A percentile compares a stretch with the other conserved stretches of the same genome.
phyloP scores from a whole-genome alignment of 352 stramenopile species.

The Globisporangium mamillatum region DNA sequence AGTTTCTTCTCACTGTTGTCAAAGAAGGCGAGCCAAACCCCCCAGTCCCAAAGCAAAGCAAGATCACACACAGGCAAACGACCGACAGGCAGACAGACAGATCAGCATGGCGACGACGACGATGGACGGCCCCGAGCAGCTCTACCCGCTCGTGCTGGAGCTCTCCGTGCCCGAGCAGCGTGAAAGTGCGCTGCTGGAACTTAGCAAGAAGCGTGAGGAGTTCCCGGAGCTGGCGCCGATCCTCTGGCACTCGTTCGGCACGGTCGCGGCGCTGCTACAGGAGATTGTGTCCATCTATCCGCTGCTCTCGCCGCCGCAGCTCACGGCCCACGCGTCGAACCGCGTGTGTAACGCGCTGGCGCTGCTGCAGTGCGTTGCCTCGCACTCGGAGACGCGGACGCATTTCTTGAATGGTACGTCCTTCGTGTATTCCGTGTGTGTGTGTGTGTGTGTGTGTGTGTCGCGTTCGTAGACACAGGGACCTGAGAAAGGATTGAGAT shows the following conservation, averaged over 20 bases:
- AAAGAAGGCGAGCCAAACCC: background rate
- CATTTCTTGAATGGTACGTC: slow-evolving; percentile 93
- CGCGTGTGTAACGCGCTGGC: slow-evolving; percentile 98
- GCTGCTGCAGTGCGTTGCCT: slow-evolving; percentile 98
- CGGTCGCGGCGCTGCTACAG: slow-evolving; percentile 95
- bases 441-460: background rate
- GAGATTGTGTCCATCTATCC: slow-evolving; percentile 99
- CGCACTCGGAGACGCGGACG: slow-evolving; percentile 94
- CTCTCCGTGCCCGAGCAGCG: slow-evolving; percentile 93
- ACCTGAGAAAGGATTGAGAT: background rate
- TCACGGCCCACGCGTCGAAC: slow-evolving; percentile 97
- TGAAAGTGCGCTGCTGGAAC: slow-evolving; percentile 95
- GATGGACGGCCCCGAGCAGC: slow-evolving; percentile 63
- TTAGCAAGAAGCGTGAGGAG: slow-evolving; percentile 98
- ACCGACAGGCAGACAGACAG: background rate
- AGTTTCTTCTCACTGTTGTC: background rate
- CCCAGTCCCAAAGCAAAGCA: background rate
- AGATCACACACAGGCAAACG: background rate
- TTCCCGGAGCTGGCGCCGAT: slow-evolving; percentile 97
- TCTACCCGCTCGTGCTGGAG: slow-evolving; percentile 92
- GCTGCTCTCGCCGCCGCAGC: slow-evolving; percentile 93
- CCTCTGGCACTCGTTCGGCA: slow-evolving; percentile 98
- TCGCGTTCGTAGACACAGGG: background rate
- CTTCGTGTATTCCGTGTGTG: background rate
- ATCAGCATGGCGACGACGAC: slow-evolving; percentile 4